Conservation (phyloP, 2,329 filamentous ascomycete genomes). For the Fusarium stilboides region DNA sequence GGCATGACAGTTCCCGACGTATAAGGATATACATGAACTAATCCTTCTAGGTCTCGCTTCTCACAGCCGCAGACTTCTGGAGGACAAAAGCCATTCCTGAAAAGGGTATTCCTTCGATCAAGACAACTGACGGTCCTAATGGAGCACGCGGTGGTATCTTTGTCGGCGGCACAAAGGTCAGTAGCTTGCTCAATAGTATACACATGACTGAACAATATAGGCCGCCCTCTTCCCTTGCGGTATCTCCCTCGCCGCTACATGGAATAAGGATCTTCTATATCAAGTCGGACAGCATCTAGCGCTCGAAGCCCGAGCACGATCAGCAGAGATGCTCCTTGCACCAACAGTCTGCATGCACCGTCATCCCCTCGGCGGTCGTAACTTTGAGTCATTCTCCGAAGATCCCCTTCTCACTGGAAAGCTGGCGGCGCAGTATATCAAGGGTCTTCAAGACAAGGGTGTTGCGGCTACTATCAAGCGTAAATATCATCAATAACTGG, state of each 20-base stretch:
- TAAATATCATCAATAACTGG: slow-evolving; percentile 49
- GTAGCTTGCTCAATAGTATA: slow-evolving; percentile 8
- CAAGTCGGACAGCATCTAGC: slow-evolving; percentile 80
- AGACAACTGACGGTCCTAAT: slow-evolving; percentile 79
- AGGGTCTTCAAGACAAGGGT: slow-evolving; percentile 79
- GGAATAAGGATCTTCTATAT: slow-evolving; percentile 79
- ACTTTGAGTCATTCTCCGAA: slow-evolving; percentile 90
- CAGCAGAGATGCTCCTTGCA: slow-evolving; percentile 80
- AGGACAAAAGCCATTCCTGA: slow-evolving; percentile 75
- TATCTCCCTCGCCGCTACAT: slow-evolving; percentile 83
- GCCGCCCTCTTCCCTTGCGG: slow-evolving; percentile 86
- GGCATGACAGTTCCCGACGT: slow-evolving; percentile 52
- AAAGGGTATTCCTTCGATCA: slow-evolving; percentile 75
- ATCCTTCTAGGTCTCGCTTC: slow-evolving; percentile 66
- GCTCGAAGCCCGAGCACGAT: slow-evolving; percentile 79
- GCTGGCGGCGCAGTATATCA: slow-evolving; percentile 79
- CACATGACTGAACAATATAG: slow-evolving; percentile 53
- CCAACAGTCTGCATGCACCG: slow-evolving; percentile 88
- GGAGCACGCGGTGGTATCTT: slow-evolving; percentile 78
- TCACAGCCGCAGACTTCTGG: slow-evolving; percentile 78
- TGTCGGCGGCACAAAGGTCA: slow-evolving; percentile 75
- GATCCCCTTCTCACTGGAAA: slow-evolving; percentile 84
- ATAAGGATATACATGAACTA: neutral
- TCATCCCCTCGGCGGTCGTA: slow-evolving; percentile 85
- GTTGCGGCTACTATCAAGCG: slow-evolving; percentile 86